A percentile compares a stretch with the other conserved stretches of the same genome.
Conservation (phyloP, 179 eudicot genomes). For the Silene noctiflora region DNA sequence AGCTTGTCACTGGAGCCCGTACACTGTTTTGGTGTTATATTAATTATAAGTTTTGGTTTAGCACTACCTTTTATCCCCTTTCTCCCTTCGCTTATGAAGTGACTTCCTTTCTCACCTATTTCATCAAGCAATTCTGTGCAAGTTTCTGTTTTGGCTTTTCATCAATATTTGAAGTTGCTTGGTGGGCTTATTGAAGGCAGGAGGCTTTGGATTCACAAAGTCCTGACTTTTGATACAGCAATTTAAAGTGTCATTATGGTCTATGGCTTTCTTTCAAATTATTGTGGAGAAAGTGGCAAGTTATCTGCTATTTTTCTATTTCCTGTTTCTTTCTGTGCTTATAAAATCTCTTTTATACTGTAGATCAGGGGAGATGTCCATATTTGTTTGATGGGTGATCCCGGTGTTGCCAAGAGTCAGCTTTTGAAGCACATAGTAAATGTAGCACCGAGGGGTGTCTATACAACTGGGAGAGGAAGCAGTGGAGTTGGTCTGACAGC, state of each 20-base stretch:
- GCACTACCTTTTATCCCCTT: neutral
- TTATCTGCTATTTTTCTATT: neutral
- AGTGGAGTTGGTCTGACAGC: conserved; percentile 99
- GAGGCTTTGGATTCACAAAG: neutral
- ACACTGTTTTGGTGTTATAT: neutral
- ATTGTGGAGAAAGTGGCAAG: neutral
- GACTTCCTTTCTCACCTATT: neutral
- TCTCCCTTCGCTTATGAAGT: neutral
- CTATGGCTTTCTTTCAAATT: neutral
- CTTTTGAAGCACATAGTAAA: conserved; percentile 93
- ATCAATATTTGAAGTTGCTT: neutral
- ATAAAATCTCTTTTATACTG: conserved; percentile 19
- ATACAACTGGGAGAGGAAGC: conserved; percentile 99
- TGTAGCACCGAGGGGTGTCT: conserved; percentile 97
- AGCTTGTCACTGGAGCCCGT: neutral
- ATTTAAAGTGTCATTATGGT: neutral
- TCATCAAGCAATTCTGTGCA: neutral
- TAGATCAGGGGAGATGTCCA: conserved; percentile 98
- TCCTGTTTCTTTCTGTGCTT: neutral
- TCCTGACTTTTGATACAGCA: neutral
- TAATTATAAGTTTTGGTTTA: neutral
- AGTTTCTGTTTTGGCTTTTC: neutral
- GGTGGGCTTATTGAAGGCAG: neutral
- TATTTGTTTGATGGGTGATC: conserved; percentile 98
- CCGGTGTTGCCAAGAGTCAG: conserved; percentile 99